A percentile compares a stretch with the other conserved stretches of the same genome.
These are phyloP conservation scores for Inga laurina DNA, from an alignment of 306 rosid species.

Conservation along the genomic window DNA sequence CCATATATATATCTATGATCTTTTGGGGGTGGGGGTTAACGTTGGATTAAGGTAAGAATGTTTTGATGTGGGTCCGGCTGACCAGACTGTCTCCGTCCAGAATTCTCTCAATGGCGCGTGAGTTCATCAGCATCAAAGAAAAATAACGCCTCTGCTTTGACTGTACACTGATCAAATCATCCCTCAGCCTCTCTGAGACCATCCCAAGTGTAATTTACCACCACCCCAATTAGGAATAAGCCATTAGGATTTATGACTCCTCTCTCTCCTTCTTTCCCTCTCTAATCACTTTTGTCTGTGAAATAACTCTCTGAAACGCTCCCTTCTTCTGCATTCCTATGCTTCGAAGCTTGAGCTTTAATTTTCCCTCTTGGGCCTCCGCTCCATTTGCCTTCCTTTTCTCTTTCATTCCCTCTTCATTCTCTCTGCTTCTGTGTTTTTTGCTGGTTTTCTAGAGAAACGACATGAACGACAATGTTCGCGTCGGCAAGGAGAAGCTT, in stretches of 20 bases:
- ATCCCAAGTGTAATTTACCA: background rate
- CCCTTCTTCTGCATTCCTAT: background rate
- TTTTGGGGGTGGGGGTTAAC: constrained; percentile 11
- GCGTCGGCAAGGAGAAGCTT: constrained; percentile 44
- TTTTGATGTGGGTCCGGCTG: constrained; percentile 36
- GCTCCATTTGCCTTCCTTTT: background rate
- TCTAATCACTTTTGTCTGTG: background rate
- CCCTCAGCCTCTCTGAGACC: background rate
- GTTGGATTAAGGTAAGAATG: constrained; percentile 7
- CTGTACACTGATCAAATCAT: constrained; percentile 9
- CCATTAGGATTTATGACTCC: background rate
- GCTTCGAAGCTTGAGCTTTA: background rate
- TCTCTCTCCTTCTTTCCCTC: background rate
- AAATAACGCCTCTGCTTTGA: background rate
- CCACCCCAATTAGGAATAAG: background rate
- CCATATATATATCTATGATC: background rate
- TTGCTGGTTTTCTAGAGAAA: background rate
- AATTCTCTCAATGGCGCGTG: constrained; percentile 31
- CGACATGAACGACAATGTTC: constrained; percentile 31
- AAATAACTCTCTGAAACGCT: background rate
- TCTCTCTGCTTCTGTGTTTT: background rate
- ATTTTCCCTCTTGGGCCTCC: background rate
- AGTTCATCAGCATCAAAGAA: background rate
- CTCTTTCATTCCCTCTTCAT: background rate
- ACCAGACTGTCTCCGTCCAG: constrained; percentile 28